Conservation (phyloP, 768 basidiomycete species). For the Fomitopsis pulvina region DNA sequence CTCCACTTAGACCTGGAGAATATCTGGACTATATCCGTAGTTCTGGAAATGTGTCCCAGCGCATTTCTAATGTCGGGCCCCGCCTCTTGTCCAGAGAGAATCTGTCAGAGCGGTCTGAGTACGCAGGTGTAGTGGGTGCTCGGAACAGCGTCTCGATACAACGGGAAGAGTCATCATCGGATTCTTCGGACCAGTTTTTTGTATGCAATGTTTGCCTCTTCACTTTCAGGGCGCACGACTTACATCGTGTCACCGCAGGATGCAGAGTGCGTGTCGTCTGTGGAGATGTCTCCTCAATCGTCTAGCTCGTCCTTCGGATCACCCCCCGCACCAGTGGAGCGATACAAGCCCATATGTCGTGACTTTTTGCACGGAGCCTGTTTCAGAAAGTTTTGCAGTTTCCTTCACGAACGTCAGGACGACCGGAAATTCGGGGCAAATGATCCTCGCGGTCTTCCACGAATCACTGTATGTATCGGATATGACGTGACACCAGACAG, state of each 20-base stretch:
- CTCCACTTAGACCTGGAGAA: no score
- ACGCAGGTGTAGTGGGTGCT: slow-evolving; percentile 4
- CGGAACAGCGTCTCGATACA: slow-evolving; percentile 8
- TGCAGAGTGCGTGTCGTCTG: neutral
- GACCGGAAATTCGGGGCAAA: neutral
- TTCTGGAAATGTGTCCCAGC: no score
- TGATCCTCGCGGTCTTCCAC: neutral
- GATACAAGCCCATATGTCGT: neutral
- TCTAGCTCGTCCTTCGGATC: neutral
- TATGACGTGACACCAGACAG: no score
- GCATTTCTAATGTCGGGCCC: no score
- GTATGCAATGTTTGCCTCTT: no score
- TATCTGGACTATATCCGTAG: no score
- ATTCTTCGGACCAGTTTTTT: neutral
- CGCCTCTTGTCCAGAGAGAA: no score
- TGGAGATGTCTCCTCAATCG: neutral
- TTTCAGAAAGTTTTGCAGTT: slow-evolving; percentile 1
- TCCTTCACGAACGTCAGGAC: slow-evolving; percentile 5
- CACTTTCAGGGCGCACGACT: no score
- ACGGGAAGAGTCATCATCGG: neutral
- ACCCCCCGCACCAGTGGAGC: neutral
- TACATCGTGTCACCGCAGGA: neutral
- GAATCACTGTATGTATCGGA: neutral
- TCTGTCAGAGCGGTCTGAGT: neutral
- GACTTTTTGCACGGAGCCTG: slow-evolving; percentile 7